Evolutionary conservation across 1,284 basidiomycete genomes (phyloP).

Genomic region (Microbotryomycetes sp.): DNA sequence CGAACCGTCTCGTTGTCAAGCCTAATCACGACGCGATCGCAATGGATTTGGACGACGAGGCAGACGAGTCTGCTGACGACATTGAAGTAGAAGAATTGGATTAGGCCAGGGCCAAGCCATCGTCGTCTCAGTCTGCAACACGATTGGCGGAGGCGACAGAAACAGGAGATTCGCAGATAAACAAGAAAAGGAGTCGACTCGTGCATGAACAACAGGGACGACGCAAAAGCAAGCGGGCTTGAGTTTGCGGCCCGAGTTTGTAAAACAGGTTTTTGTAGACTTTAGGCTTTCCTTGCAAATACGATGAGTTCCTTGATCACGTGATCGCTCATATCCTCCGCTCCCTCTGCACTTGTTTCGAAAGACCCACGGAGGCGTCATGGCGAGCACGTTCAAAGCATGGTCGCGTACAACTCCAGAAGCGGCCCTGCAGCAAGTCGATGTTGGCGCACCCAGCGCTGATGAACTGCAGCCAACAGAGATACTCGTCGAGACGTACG

Average conservation of each 20-base stretch:
- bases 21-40: conserved; percentile 72
- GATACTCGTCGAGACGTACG: conserved; percentile 67
- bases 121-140: not conserved
- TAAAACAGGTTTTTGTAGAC: too few species aligned
- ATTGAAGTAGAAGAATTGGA: conserved; percentile 24
- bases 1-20: conserved; percentile 69
- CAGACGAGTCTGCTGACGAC: conserved; percentile 51
- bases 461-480: conserved; percentile 34
- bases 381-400: conserved; percentile 15
- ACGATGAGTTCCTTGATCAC: too few species aligned
- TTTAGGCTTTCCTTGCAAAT: too few species aligned
- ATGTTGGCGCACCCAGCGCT: not conserved
- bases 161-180: not conserved
- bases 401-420: conserved; percentile 16
- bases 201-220: too few species aligned
- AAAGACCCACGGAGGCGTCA: too few species aligned
- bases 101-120: conserved; percentile 11
- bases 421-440: conserved; percentile 5
- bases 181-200: too few species aligned
- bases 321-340: too few species aligned
- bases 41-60: conserved; percentile 54
- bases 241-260: too few species aligned
- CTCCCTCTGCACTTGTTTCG: too few species aligned
- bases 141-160: not conserved
- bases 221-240: too few species aligned